Evolutionary conservation across 2,329 filamentous ascomycete species (phyloP), one percentile per base, ranked within the genome.

Genomic region (Leptographium procerum): DNA sequence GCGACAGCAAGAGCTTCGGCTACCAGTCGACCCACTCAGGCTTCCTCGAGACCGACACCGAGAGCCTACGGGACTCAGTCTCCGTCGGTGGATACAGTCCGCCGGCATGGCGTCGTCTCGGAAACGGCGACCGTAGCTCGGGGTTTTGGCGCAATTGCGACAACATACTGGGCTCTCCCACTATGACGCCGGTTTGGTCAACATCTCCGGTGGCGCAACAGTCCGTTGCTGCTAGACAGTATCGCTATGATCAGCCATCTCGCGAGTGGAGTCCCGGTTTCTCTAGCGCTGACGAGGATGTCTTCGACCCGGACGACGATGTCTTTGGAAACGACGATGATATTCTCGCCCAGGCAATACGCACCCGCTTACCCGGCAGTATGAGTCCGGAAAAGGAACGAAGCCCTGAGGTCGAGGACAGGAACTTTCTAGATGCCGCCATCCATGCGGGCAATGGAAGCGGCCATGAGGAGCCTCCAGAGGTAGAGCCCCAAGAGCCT

Each of bases 81-180:
- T 83, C 79, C 67, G 75, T 63, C 66, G 79, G 78, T 75, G 80
- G 79, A 62, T 84, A 79, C 73, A 82, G 77, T 66, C 81, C 81
- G 59, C 81, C 81, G 62, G 81, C 81, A 53, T 84, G 81, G 81
- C 75, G 78, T 67, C 79, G 79, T 64, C 78, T 83, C 70, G 77
- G 75, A 73, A 83, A 82, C 75, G 81, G 79, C 65, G 75, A 77
- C 64, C 75, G 77, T 67, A 81, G 76, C 69, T 80, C 74, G 66
- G 79, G 80, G 62, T 83, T 85, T 68, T 85, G 86, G 78, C 78
- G 79, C 65, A 72, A 74, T 62, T 73, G 76, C 61, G 79, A 83
- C 65, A 79, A 84, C 65, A 71, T 76, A 11, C 72, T 81, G 48
- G 77, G 75, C 60, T 70, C 76, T 63, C 57, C 61, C 9, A 31